A percentile compares a stretch with the other conserved stretches of the same genome.
Conservation (phyloP, 192 early-diverging fungal genomes). For the Thamnidium elegans region DNA sequence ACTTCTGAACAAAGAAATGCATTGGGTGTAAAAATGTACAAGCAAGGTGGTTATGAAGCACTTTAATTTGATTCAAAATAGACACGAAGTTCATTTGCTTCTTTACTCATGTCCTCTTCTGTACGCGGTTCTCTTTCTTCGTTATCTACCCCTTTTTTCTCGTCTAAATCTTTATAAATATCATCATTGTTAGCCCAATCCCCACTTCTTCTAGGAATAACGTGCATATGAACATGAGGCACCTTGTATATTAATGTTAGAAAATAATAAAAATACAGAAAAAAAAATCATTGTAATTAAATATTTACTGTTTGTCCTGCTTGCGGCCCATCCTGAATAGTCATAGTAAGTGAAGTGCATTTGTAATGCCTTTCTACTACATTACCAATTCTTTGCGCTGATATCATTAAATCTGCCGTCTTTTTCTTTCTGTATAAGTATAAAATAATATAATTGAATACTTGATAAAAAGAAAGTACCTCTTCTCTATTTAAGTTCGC, state of each 20-base stretch:
- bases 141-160: constrained; percentile 55
- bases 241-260: constrained; percentile 59
- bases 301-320: constrained; percentile 35
- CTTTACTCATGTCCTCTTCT: constrained; percentile 75
- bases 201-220: constrained; percentile 78
- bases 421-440: neutral
- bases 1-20: neutral
- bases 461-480: constrained; percentile 19
- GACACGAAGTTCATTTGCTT: constrained; percentile 45
- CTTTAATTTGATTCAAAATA: constrained; percentile 24
- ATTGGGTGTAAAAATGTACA: neutral
- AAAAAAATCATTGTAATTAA: neutral
- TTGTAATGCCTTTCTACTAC: constrained; percentile 72
- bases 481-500: constrained; percentile 77
- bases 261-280: neutral
- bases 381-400: constrained; percentile 72
- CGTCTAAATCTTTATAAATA: constrained; percentile 76
- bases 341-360: constrained; percentile 72
- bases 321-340: constrained; percentile 49
- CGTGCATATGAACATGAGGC: constrained; percentile 87
- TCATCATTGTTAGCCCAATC: constrained; percentile 89
- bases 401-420: constrained; percentile 72
- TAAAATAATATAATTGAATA: neutral
- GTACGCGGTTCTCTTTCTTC: constrained; percentile 71
- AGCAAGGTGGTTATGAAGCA: neutral